phyloP scores from a whole-genome alignment of 441 rosid species.

The Aleurites moluccanus region DNA sequence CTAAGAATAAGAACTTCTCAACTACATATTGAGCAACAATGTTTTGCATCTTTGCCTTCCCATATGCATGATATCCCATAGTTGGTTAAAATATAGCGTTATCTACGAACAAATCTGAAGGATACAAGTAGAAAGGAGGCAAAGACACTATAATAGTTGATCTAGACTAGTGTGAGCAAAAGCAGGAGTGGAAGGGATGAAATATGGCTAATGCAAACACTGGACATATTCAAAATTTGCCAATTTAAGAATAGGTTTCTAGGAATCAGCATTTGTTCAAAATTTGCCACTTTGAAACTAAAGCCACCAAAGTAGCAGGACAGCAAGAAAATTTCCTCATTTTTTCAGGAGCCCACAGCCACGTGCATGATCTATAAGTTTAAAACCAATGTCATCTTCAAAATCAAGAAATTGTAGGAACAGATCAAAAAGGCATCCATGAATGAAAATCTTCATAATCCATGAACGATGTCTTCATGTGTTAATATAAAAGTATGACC shows the following conservation, averaged over 20 bases:
- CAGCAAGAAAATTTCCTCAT: background rate
- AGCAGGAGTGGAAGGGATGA: background rate
- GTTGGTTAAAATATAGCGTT: background rate
- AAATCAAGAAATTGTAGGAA: background rate
- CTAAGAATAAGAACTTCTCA: background rate
- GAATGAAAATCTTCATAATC: background rate
- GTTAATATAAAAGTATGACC: background rate
- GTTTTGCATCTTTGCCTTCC: background rate
- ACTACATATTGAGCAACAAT: background rate
- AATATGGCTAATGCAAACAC: background rate
- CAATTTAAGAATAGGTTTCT: background rate
- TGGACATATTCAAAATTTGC: background rate
- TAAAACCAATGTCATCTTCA: background rate
- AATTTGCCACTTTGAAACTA: too few species aligned
- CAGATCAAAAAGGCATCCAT: conserved; percentile 1
- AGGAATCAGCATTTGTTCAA: too few species aligned
- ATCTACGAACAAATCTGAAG: background rate
- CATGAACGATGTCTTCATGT: background rate
- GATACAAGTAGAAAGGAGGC: background rate
- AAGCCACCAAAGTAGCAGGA: conserved; percentile 5
- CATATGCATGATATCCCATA: background rate
- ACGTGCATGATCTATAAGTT: background rate
- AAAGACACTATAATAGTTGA: background rate
- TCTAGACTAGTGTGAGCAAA: background rate
- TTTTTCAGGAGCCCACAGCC: background rate